These are phyloP conservation scores for Leccinum ochraceum DNA, from an alignment of 768 basidiomycete genomes.

Conservation along the genomic window DNA sequence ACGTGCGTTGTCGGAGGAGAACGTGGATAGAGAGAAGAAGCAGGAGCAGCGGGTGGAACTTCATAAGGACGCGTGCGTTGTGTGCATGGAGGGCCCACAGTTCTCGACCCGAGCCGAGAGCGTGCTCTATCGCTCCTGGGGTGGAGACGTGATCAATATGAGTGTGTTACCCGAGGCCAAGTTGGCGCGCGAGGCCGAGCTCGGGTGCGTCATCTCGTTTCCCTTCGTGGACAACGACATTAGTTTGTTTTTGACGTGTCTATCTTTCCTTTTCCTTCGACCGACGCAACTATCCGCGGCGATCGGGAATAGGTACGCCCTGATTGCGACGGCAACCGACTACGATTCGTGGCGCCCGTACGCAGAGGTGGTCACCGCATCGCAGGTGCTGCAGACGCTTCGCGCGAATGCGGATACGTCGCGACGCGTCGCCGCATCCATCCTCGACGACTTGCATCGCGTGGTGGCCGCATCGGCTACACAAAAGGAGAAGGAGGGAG, in stretches of 20 bases:
- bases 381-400: constrained; percentile 89
- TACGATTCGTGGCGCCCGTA: constrained; percentile 94
- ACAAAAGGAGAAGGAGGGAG: neutral
- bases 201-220: constrained; percentile 53
- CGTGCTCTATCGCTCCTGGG: constrained; percentile 90
- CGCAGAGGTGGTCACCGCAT: constrained; percentile 81
- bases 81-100: constrained; percentile 97
- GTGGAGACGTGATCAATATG: constrained; percentile 96
- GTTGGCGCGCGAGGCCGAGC: constrained; percentile 91
- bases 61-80: constrained; percentile 81
- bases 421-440: constrained; percentile 66
- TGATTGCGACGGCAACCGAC: constrained; percentile 90
- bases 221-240: too few relatives aligned
- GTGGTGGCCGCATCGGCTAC: neutral
- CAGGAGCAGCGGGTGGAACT: constrained; percentile 56
- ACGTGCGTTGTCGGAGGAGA: constrained; percentile 49
- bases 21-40: constrained; percentile 37
- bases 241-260: too few relatives aligned
- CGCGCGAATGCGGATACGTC: constrained; percentile 85
- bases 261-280: neutral
- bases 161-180: constrained; percentile 97
- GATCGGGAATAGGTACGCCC: constrained; percentile 70
- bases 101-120: constrained; percentile 99
- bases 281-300: neutral
- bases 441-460: constrained; percentile 60